Conservation (phyloP, 352 stramenopile genomes). For the Globisporangium solare region DNA sequence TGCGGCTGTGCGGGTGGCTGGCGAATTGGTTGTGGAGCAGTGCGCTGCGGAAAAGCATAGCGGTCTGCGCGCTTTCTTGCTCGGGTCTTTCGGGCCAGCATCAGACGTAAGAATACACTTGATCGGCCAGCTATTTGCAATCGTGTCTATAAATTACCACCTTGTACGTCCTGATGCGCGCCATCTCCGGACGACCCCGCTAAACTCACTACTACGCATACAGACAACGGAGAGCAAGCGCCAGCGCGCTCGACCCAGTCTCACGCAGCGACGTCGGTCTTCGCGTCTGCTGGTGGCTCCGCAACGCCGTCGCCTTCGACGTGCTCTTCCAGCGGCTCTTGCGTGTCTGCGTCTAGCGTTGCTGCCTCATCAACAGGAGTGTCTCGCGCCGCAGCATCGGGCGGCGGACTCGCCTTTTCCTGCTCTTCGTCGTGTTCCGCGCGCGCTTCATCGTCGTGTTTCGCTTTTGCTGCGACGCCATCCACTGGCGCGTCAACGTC, state of each 20-base stretch:
- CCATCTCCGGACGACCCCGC: not conserved
- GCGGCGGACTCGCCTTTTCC: conserved; percentile 7
- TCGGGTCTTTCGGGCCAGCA: no score
- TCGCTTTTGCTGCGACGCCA: conserved; percentile 2
- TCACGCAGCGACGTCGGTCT: not conserved
- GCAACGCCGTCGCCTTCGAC: no score
- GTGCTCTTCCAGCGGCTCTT: no score
- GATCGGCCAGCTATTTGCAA: not conserved
- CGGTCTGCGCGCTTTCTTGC: no score
- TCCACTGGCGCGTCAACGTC: conserved; percentile 1
- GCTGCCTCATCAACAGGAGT: not conserved
- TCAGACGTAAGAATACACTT: no score
- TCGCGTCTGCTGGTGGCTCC: no score
- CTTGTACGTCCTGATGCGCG: conserved; percentile 2
- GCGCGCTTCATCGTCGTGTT: not conserved
- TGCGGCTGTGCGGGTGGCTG: no score
- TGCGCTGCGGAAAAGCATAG: no score
- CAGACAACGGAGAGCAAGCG: not conserved
- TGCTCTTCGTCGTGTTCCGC: conserved; percentile 14
- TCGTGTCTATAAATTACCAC: conserved; percentile 10
- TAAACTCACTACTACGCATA: not conserved
- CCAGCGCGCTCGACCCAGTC: not conserved
- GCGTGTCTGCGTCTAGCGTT: no score
- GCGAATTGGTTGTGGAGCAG: not conserved
- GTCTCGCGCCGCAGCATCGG: not conserved